Conservation (phyloP, 208 protist genomes). For the Trypanosoma mega region DNA sequence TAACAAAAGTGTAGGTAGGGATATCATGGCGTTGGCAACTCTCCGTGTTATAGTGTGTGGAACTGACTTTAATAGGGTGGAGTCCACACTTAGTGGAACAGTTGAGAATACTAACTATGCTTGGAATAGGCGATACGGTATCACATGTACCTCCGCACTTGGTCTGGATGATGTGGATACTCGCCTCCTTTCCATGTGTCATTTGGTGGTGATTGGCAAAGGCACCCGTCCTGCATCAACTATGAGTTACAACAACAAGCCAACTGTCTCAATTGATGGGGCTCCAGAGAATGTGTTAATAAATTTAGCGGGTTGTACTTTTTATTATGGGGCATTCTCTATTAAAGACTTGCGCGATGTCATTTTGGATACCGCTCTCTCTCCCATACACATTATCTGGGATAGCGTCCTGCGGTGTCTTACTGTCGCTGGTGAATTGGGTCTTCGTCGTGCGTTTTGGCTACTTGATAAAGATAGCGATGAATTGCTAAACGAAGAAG, state of each 20-base stretch:
- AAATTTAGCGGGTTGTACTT: constrained; percentile 43
- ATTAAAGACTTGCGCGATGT: constrained; percentile 34
- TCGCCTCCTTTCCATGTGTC: constrained; percentile 46
- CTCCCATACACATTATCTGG: constrained; percentile 79
- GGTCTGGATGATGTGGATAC: constrained; percentile 59
- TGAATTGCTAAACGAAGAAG: constrained; percentile 52
- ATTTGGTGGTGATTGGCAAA: constrained; percentile 66
- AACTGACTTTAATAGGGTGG: constrained; percentile 53
- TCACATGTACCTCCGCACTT: constrained; percentile 53
- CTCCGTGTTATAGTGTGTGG: constrained; percentile 63
- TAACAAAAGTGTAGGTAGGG: constrained; percentile 19
- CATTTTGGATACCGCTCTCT: constrained; percentile 42
- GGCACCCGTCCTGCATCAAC: constrained; percentile 38
- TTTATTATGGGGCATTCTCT: constrained; percentile 61
- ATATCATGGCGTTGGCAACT: constrained; percentile 16
- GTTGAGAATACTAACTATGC: constrained; percentile 63
- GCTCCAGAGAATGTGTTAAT: constrained; percentile 39
- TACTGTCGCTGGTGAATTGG: constrained; percentile 57
- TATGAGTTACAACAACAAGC: constrained; percentile 46
- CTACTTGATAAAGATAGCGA: constrained; percentile 77
- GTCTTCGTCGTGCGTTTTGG: constrained; percentile 78
- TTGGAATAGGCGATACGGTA: constrained; percentile 70
- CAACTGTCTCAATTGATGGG: constrained; percentile 50
- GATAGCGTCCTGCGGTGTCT: constrained; percentile 42
- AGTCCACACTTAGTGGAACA: constrained; percentile 47